These are phyloP conservation scores for Apiotrichum akiyoshidainum DNA, from an alignment of 1,284 basidiomycete species.

Conservation along the genomic window DNA sequence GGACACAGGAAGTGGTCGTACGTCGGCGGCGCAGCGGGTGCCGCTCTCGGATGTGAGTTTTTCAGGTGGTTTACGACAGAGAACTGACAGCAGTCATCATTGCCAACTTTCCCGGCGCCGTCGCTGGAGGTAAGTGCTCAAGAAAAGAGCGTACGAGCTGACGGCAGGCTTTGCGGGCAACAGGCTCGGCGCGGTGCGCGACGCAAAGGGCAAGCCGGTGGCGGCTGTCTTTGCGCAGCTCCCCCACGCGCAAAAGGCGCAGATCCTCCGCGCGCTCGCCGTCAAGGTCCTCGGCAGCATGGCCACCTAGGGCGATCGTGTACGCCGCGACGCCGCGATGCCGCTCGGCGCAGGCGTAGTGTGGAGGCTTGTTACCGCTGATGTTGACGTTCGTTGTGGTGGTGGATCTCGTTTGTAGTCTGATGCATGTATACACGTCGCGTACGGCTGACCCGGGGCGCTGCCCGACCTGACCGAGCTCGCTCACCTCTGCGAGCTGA, in stretches of 20 bases:
- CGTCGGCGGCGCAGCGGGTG: slow-evolving; percentile 62
- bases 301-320: slow-evolving; percentile 7
- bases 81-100: slow-evolving; percentile 56
- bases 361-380: not conserved
- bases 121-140: slow-evolving; percentile 45
- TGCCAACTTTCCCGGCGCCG: slow-evolving; percentile 74
- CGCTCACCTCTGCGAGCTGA: too few species aligned
- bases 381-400: not conserved
- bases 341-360: too few species aligned
- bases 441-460: too few species aligned
- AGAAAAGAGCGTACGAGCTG: not conserved
- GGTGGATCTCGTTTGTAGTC: slow-evolving; percentile 1
- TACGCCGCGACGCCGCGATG: not conserved
- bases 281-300: slow-evolving; percentile 75
- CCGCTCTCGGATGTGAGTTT: slow-evolving; percentile 64
- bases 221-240: slow-evolving; percentile 83
- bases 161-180: slow-evolving; percentile 65
- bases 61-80: too few species aligned
- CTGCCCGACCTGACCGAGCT: too few species aligned
- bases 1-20: slow-evolving; percentile 48
- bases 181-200: slow-evolving; percentile 76
- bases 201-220: slow-evolving; percentile 89
- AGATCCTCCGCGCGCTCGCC: slow-evolving; percentile 84
- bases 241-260: slow-evolving; percentile 72
- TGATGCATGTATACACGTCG: slow-evolving; percentile 3